Evolutionary conservation across 2,329 filamentous ascomycete species (phyloP).

Genomic region (Alternaria sp.): DNA sequence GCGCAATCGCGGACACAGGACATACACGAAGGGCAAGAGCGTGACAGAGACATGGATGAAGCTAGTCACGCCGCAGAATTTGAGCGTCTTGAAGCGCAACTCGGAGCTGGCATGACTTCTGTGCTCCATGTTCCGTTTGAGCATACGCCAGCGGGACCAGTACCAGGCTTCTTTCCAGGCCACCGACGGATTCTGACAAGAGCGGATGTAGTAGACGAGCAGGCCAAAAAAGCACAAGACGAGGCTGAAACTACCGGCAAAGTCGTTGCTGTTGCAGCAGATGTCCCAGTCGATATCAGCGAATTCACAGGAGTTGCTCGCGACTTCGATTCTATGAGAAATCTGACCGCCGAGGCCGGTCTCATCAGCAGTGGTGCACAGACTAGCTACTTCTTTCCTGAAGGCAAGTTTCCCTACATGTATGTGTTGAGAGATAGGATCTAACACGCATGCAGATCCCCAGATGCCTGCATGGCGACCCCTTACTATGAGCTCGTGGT

Average conservation of each 20-base stretch:
- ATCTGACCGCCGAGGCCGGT: slow-evolving; percentile 25
- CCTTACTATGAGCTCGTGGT: slow-evolving; percentile 48
- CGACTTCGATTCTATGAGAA: slow-evolving; percentile 41
- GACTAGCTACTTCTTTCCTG: slow-evolving; percentile 49
- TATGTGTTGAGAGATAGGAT: neutral
- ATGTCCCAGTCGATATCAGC: slow-evolving; percentile 52
- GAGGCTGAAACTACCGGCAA: slow-evolving; percentile 52
- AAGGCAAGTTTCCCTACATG: slow-evolving; percentile 18
- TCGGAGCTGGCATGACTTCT: slow-evolving; percentile 48
- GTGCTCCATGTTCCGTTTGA: slow-evolving; percentile 45
- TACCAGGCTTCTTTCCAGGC: slow-evolving; percentile 17
- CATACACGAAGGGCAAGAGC: slow-evolving; percentile 22
- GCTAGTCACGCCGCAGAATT: slow-evolving; percentile 46
- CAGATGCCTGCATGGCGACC: slow-evolving; percentile 50
- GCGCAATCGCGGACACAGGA: slow-evolving; percentile 13
- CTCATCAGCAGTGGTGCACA: slow-evolving; percentile 27
- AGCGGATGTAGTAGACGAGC: slow-evolving; percentile 18
- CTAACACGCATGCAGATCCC: slow-evolving; percentile 33
- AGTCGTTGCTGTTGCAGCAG: slow-evolving; percentile 52
- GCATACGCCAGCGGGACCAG: slow-evolving; percentile 18
- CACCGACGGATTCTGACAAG: slow-evolving; percentile 31
- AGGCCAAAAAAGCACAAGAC: slow-evolving; percentile 48
- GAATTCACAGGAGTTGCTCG: slow-evolving; percentile 42
- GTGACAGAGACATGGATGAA: slow-evolving; percentile 31
- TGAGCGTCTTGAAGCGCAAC: slow-evolving; percentile 40